Evolutionary conservation across 768 basidiomycete genomes (phyloP).

Genomic region (Leccinellum luteum): DNA sequence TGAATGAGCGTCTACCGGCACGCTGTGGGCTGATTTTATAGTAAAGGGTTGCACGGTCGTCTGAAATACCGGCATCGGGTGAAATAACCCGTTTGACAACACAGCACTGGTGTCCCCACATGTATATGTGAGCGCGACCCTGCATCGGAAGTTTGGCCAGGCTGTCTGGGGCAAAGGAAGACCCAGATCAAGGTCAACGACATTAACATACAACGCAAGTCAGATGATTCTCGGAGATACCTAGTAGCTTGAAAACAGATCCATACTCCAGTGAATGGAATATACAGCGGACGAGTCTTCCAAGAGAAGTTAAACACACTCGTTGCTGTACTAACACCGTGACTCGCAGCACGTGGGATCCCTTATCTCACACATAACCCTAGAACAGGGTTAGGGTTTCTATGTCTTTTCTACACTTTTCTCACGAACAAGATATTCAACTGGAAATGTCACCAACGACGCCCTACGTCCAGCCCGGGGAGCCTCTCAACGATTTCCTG

Average conservation of each 20-base stretch:
- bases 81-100: neutral
- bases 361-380: conserved; percentile 7
- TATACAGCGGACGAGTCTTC: neutral
- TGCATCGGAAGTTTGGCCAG: neutral
- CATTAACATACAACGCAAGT: too few relatives aligned
- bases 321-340: too few relatives aligned
- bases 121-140: conserved; percentile 2
- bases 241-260: neutral
- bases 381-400: conserved; percentile 29
- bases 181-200: neutral
- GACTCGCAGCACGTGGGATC: too few relatives aligned
- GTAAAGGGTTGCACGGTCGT: neutral
- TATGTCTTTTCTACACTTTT: neutral
- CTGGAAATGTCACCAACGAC: conserved; percentile 34
- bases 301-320: too few relatives aligned
- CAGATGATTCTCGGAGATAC: neutral
- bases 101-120: conserved; percentile 2
- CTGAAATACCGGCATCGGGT: neutral
- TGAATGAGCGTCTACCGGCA: neutral
- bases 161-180: too few relatives aligned
- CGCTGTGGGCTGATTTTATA: neutral
- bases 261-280: neutral
- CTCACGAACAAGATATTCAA: conserved; percentile 19
- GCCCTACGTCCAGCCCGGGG: conserved; percentile 80
- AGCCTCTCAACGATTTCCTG: conserved; percentile 83